Evolutionary conservation across 345 rosid species (phyloP).

Genomic region (Linum usitatissimum): DNA sequence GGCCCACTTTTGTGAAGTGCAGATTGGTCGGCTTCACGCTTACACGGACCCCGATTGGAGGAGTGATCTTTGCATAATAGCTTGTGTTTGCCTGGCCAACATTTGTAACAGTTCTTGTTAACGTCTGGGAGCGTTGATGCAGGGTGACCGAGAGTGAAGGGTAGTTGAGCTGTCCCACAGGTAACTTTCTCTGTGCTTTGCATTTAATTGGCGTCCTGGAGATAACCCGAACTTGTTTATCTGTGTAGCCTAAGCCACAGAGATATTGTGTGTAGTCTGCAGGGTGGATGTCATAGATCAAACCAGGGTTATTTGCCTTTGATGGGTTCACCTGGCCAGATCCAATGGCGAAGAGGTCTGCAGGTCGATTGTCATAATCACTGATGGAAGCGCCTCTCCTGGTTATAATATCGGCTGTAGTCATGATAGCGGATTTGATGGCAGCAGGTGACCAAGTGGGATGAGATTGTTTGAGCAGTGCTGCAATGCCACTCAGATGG

Average conservation of each 20-base stretch:
- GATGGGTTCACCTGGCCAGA: slow-evolving; percentile 1
- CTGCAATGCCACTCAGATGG: background rate
- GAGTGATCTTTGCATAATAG: slow-evolving; percentile 15
- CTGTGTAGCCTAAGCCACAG: background rate
- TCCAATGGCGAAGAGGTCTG: background rate
- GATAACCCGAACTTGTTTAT: background rate
- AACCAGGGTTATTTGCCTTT: background rate
- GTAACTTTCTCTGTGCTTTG: background rate
- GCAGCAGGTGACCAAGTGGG: slow-evolving; percentile 1
- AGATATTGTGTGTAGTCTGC: background rate
- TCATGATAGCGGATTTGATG: slow-evolving; percentile 1
- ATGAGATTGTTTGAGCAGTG: background rate
- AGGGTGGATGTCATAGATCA: slow-evolving; percentile 3
- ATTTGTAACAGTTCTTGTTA: slow-evolving; percentile 35
- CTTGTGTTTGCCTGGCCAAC: slow-evolving; percentile 28
- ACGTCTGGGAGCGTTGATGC: slow-evolving; percentile 14
- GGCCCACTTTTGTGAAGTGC: slow-evolving; percentile 24
- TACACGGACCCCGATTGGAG: slow-evolving; percentile 28
- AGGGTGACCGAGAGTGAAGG: background rate
- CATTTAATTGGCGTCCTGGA: background rate
- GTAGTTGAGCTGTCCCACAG: background rate
- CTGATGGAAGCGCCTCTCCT: background rate
- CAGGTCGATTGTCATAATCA: background rate
- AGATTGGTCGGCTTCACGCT: slow-evolving; percentile 27
- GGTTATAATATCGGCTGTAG: background rate